Evolutionary conservation across 2,329 filamentous ascomycete species (phyloP), one percentile per base, ranked within the genome.

Genomic region (Myriosclerotinia duriaeana): DNA sequence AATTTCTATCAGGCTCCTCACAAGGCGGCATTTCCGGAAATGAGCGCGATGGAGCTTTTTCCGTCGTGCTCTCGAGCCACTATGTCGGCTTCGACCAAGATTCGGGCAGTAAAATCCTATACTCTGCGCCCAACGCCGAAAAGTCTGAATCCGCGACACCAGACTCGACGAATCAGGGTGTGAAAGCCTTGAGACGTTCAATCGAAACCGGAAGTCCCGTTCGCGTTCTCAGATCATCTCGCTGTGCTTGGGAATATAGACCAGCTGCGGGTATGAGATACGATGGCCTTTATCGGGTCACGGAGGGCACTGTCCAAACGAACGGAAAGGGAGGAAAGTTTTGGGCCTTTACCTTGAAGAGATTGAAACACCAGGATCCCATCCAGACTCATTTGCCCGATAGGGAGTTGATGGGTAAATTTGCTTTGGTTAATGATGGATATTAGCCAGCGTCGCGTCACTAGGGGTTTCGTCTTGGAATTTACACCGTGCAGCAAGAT

Each of bases 11-110:
- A 65, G 63, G 63, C 2, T 3, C 42, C 5, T 22, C 63, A 9
- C 42, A 48, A 48, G 63, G 30, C 14, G 63, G 63, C 9, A 65
- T 65, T 1, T 48, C 36, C 1, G 63, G 63, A 5, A n/a, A 50
- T n/a, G 0, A 1, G 1, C 5, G 12, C 0, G 4, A 15, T 2
- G 63, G 63, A 2, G 63, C 63, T 6, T 59, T 52, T 30, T 59
- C 53, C 2, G 50, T 65, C 17, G 2, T 65, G 2, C 40, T 65
- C 9, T 59, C 53, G 1, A 50, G 36, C 0, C 46, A 46, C 15
- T 65, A 65, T 11, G 44, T 34, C 3, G 63, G 46, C 7, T 59
- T 59, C 9, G 63, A 65, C 2, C 17, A 2, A 9, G 63, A 65
- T 34, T n/a, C 15, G 2, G 53, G 63, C 1, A 8, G n/a, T 38